Evolutionary conservation across 192 early-diverging fungal genomes (phyloP), one percentile per base, ranked within the genome.

Genomic region (Gaertneriomyces semiglobifer): DNA sequence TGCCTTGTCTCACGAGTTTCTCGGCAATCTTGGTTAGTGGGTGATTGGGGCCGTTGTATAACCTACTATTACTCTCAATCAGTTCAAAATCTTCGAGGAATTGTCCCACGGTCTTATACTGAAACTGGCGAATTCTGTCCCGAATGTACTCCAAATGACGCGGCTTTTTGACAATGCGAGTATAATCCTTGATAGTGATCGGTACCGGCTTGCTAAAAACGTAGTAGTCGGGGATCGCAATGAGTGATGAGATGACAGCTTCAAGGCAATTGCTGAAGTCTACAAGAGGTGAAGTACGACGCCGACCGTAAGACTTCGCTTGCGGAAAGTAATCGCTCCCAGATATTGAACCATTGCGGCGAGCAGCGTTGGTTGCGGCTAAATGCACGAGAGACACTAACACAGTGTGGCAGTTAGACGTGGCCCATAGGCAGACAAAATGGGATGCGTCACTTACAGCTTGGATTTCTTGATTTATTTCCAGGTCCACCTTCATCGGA

Each of bases 21-120:
- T 72, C 64, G 0, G 79, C 85, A 5, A 77, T 79, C 12, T 47
- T 16, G 12, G 83, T 82, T 45, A 81, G 73, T 3, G 74, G 73
- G 44, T 81, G 76, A 11, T 65, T 41, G 4, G 75, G 60, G 0
- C 86, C 86, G 56, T 86, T 86, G 62, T 82, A 87, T 5, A 72
- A 19, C 38, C 66, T 61, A 19, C 76, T 81, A 64, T 87, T 87
- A 44, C 79, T 70, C 12, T 75, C 78, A 59, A 87, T 69, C 11
- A 83, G 74, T 25, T 69, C 45, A 44, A 87, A 63, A 62, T 87
- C 86, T 16, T 70, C 74, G 60, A 84, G 48, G 55, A 87, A 84
- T 19, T 60, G 69, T 40, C 72, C 71, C 8, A 71, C 68, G 1
- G 76, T 80, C 50, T 75, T 62, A 70, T 84, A 88, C 6, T 60